These are phyloP conservation scores for Bryoglossum gracile DNA, from an alignment of 495 filamentous ascomycete species.

Conservation along the genomic window DNA sequence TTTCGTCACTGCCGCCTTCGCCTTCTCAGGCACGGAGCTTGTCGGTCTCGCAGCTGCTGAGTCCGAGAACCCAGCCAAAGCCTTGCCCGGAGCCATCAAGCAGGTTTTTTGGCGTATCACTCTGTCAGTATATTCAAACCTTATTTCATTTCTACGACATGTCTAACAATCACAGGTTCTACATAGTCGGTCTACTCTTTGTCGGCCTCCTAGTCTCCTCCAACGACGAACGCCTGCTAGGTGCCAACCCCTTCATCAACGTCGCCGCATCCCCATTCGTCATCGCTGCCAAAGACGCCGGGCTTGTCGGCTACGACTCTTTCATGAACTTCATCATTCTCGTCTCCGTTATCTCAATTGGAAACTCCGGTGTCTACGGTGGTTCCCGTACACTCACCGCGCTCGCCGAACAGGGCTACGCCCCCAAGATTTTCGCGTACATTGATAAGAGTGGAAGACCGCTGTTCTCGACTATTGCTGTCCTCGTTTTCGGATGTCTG, in stretches of 20 bases:
- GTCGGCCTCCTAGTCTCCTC: constrained; percentile 49
- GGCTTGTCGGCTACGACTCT: constrained; percentile 66
- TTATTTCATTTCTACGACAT: too few relatives aligned
- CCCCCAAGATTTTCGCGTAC: constrained; percentile 67
- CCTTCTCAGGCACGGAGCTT: constrained; percentile 86
- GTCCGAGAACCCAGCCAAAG: constrained; percentile 82
- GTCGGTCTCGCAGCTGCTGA: constrained; percentile 87
- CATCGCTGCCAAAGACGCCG: constrained; percentile 77
- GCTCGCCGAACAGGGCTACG: constrained; percentile 77
- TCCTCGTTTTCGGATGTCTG: constrained; percentile 65
- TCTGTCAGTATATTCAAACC: too few relatives aligned
- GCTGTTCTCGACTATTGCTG: constrained; percentile 61
- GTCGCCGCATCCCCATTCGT: constrained; percentile 81
- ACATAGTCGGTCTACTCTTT: constrained; percentile 63
- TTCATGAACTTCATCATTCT: constrained; percentile 90
- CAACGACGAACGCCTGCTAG: constrained; percentile 51
- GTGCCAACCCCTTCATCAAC: constrained; percentile 41
- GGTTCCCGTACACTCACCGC: constrained; percentile 82
- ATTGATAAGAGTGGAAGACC: constrained; percentile 81
- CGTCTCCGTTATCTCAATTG: constrained; percentile 79
- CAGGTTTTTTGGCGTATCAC: constrained; percentile 98
- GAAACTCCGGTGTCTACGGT: constrained; percentile 82
- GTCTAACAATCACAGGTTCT: constrained; percentile 77
- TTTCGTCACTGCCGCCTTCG: constrained; percentile 88
- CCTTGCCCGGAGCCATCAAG: constrained; percentile 78